Evolutionary conservation across 2,329 filamentous ascomycete genomes (phyloP), one percentile per base, ranked within the genome.

Genomic region (Penicillium rolfsii): DNA sequence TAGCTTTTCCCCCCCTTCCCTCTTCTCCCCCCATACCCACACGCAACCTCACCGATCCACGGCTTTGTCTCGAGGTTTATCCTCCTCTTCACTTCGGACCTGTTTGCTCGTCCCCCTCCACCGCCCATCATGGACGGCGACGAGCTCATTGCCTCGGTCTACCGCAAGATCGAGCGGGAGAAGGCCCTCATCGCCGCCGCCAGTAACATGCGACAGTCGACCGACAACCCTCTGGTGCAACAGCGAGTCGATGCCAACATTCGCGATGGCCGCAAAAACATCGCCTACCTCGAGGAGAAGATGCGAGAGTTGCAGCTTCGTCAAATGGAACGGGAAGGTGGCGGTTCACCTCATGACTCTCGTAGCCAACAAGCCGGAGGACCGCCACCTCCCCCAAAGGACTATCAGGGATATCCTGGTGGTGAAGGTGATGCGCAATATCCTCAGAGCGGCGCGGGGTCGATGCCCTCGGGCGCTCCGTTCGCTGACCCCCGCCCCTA

Each of bases 141-240:
- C 74, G 83, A 87, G 69, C 83, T 86, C 67, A 84, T 88, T 79
- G 87, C 87, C 80, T 90, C 92, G 78, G 93, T 99, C 81, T 88
- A 90, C 81, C 90, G 89, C 83, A 98, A 99, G 89, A 98, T 99
- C 79, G 92, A 97, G 84, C 89, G 94, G 77, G 95, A 99, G 81
- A 94, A 93, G 84, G 91, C 90, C 72, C 88, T 98, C 74, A 95
- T 99, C 83, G 91, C 91, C 78, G 94, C 92, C 72, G 94, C 94
- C 70, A 95, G 91, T 80, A 87, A 91, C 71, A 97, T 99, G 93
- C 90, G 93, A 80, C 90, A 93, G 80, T 93, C 95, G 78, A 97
- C 94, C 70, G 91, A 92, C 82, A 99, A 99, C 79, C 90, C 93
- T 70, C 86, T 88, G 64, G 94, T 98, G 67, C 90, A 93, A 74